Base-by-base conservation (phyloP, 306 rosid genomes). In the Castanopsis chinensis region DNA sequence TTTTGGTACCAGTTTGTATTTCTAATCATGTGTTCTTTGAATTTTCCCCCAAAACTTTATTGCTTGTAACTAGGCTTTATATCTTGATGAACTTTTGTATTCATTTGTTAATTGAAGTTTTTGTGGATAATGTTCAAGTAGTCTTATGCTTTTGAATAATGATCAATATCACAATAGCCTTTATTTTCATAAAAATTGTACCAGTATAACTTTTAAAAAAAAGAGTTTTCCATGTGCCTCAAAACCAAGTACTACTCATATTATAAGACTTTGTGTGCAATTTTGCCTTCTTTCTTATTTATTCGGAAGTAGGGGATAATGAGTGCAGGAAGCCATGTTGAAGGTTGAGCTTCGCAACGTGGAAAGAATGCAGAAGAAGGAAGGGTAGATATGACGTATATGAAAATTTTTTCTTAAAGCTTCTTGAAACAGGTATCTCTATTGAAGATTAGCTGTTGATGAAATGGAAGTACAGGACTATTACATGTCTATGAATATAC, bases 401-500 rank as follows among this genome's bases (percentile, higher is more conserved):
- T 95, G 86, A 95, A 95, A 90, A 90, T 93, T 85, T 90, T 95
- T 45, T 95, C 82, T 84, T 95, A 81, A 95, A 95, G 93, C 99
- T 95, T 83, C 98, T 95, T 67, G 97, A 95, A 90, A 95, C 98
- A 67, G 97, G 98, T 93, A 86, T 58, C 15, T 37, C 1, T 1
- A 23, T 33, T 12, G 30, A 33, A 35, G 2, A 61, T 15, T 65
- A 49, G 28, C 10, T 30, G 71, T 64, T 12, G 69, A 73, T 23
- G 30, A 81, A 73, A 56, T 55, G 69, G 51, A 12, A 60, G 57
- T 52, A 71, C 59, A 15, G 52, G 72, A 37, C n/a, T 30, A 21
- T 21, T 65, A 78, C 37, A 78, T 70, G 52, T 63, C 69, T 54
- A 75, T 80, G 71, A 23, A 51, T 53, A 43, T 60, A 45, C 20